phyloP scores from a whole-genome alignment of 495 filamentous ascomycete genomes.

The Tuber melanosporum region DNA sequence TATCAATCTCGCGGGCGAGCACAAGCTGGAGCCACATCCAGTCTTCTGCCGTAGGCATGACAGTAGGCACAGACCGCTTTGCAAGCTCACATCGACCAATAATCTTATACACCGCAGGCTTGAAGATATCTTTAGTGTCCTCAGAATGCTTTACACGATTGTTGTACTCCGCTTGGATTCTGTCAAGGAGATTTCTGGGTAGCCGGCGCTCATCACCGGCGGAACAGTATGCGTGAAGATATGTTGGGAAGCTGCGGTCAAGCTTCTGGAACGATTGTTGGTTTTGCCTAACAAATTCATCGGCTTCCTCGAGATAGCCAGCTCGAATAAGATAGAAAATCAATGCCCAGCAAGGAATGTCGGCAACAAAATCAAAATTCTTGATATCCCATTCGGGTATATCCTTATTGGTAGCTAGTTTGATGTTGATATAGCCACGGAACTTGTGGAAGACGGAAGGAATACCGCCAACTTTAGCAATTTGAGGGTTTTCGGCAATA shows the following conservation, averaged over 20 bases:
- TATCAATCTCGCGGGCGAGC: conserved; percentile 79
- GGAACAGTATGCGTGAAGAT: conserved; percentile 70
- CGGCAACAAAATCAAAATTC: conserved; percentile 38
- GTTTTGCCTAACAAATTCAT: conserved; percentile 74
- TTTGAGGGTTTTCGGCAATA: conserved; percentile 72
- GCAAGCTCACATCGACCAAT: conserved; percentile 87
- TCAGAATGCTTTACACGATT: conserved; percentile 74
- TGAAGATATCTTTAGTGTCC: conserved; percentile 87
- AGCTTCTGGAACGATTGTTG: conserved; percentile 72
- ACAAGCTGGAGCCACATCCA: conserved; percentile 97
- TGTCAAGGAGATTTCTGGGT: conserved; percentile 67
- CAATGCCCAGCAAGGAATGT: conserved; percentile 67
- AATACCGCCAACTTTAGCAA: conserved; percentile 82
- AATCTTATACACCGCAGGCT: conserved; percentile 96
- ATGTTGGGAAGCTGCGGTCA: conserved; percentile 83
- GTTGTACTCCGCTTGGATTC: conserved; percentile 82
- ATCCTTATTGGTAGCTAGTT: conserved; percentile 33
- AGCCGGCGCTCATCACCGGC: conserved; percentile 64
- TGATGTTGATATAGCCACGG: conserved; percentile 68
- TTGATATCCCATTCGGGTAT: conserved; percentile 38
- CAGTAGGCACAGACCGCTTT: conserved; percentile 69
- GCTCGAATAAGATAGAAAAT: conserved; percentile 87
- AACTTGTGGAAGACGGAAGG: conserved; percentile 84
- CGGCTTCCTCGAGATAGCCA: conserved; percentile 76
- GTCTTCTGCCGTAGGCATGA: conserved; percentile 78